These are phyloP conservation scores for Toxoplasma gondii DNA, from an alignment of 169 alveolate genomes.

Conservation along the genomic window DNA sequence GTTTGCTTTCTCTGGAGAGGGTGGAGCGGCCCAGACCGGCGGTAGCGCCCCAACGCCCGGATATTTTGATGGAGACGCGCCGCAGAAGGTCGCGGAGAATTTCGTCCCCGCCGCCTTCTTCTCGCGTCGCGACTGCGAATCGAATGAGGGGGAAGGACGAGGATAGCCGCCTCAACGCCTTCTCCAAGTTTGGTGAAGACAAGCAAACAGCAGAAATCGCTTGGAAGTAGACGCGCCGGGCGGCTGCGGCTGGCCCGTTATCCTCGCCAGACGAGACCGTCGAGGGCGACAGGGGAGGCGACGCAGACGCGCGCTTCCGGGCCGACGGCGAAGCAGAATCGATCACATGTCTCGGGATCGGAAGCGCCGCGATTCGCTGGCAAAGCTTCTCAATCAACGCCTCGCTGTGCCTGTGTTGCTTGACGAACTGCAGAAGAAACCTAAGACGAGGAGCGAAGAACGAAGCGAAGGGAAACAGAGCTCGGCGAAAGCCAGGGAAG, in stretches of 20 bases:
- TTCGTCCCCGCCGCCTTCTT: constrained; percentile 47
- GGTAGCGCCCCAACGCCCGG: background rate
- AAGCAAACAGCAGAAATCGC: constrained; percentile 18
- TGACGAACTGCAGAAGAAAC: constrained; percentile 19
- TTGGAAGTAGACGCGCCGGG: background rate
- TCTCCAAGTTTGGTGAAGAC: background rate
- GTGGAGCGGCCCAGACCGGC: background rate
- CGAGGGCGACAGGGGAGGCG: background rate
- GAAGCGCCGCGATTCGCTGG: constrained; percentile 24
- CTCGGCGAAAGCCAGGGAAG: background rate
- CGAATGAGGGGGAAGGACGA: constrained; percentile 14
- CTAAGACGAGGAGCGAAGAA: background rate
- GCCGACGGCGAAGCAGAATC: background rate
- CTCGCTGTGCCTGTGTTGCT: constrained; percentile 38
- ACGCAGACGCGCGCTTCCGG: background rate
- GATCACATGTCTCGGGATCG: background rate
- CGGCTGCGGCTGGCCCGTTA: background rate
- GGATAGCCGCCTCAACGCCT: background rate
- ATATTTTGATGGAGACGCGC: background rate
- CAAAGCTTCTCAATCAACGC: constrained; percentile 26
- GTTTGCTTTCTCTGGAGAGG: background rate
- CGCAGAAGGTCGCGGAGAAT: background rate
- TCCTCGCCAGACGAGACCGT: background rate
- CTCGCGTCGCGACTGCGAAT: constrained; percentile 17
- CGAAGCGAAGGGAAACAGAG: background rate